Evolutionary conservation across 108 stramenopile genomes (phyloP), one percentile per base, ranked within the genome.

Genomic region (Nitzschia sp.): DNA sequence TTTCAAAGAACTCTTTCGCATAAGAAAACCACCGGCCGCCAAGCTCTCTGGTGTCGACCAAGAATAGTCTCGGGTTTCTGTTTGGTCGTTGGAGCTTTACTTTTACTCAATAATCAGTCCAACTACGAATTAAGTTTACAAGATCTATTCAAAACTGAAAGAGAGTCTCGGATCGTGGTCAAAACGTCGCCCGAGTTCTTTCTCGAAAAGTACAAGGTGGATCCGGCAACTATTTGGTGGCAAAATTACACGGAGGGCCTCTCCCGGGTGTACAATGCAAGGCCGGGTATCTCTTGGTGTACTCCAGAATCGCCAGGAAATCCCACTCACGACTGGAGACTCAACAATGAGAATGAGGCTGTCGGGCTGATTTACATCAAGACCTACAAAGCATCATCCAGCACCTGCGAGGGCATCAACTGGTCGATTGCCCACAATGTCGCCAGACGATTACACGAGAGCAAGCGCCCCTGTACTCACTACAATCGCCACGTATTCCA

Each of bases 381-480:
- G 36, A 70, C 48, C 29, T 72, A 59, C 31, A 80, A 80, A 49
- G 75, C 79, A 2, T 72, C 74, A 2, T 71, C 69, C 18, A 64
- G 61, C 30, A 80, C 79, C 5, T 19, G 38, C 9, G 69, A 72
- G 21, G 79, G 74, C 6, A 24, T 75, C 5, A 38, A 21, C 36
- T 32, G 71, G 6, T 72, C 72, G 23, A 72, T 80, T 42, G 63
- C 56, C 38, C 35, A 72, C 63, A 56, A 74, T 54, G 59, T 46
- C 8, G 62, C 48, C 8, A 27, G 47, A 54, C 27, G 27, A 25
- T 23, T 34, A 21, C 18, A 3, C 6, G 25, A 46, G 45, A 21
- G 13, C 13, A 59, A 46, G 36, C 5, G 25, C 8, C 61, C 61
- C 8, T 63, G 61, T 31, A 18, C 25, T 23, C 61, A 63, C 45